Conservation (phyloP, 1,284 basidiomycete species). For the Sanguinoderma infundibulare region DNA sequence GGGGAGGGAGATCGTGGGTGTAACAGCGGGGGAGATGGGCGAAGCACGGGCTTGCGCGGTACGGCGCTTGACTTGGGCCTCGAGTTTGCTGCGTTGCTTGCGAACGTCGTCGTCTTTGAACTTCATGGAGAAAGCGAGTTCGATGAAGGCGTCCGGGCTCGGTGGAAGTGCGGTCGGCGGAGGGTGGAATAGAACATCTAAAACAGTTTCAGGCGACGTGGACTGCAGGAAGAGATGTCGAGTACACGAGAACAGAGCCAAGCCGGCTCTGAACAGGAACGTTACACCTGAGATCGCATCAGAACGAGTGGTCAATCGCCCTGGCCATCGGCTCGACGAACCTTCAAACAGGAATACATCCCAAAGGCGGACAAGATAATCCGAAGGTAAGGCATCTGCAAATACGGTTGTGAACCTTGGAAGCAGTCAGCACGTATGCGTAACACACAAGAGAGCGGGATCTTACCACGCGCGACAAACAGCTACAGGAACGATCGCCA, state of each 20-base stretch:
- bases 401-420: constrained; percentile 78
- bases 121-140: constrained; percentile 66
- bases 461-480: constrained; percentile 69
- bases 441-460: no score
- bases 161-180: constrained; percentile 58
- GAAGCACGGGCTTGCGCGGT: constrained; percentile 45
- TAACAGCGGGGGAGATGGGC: constrained; percentile 13
- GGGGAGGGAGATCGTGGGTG: constrained; percentile 29
- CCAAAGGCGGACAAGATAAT: constrained; percentile 82
- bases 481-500: constrained; percentile 58
- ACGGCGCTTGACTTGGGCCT: constrained; percentile 65
- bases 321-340: no score
- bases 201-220: constrained; percentile 50
- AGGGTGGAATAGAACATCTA: constrained; percentile 56
- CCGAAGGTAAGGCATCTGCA: constrained; percentile 76
- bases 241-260: constrained; percentile 74
- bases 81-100: constrained; percentile 76
- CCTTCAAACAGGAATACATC: constrained; percentile 90
- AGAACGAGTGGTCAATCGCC: no score
- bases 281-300: constrained; percentile 60
- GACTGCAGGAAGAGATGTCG: constrained; percentile 63
- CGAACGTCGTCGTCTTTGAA: constrained; percentile 84
- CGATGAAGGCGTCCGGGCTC: constrained; percentile 65
- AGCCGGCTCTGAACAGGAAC: constrained; percentile 80
- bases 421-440: not conserved